phyloP scores from a whole-genome alignment of 169 alveolate genomes.

The Plasmodium knowlesi region DNA sequence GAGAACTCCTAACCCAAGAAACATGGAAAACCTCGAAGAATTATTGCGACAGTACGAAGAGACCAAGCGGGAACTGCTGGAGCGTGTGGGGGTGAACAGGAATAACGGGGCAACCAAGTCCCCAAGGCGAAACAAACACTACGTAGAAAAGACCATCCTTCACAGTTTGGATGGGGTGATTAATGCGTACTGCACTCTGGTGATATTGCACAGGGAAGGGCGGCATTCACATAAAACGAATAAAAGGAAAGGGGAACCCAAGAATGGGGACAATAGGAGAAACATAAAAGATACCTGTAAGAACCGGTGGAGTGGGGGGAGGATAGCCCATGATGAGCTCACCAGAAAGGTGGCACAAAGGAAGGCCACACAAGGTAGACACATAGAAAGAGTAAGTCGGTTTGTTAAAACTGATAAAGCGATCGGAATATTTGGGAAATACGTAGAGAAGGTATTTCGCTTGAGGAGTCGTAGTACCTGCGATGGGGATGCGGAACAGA shows the following conservation, averaged over 20 bases:
- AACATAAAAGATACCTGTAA: not conserved
- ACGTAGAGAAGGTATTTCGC: not conserved
- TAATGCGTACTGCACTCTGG: constrained; percentile 7
- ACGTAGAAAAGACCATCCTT: constrained; percentile 19
- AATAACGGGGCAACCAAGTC: not conserved
- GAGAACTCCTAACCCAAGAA: not conserved
- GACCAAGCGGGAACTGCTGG: not conserved
- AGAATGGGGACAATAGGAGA: not conserved
- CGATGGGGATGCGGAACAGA: not conserved
- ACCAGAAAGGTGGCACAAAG: not conserved
- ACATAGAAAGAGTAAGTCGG: not conserved
- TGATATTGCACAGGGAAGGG: not conserved
- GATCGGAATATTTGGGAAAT: constrained; percentile 5
- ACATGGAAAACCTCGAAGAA: not conserved
- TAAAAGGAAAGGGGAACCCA: not conserved
- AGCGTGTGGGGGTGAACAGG: not conserved
- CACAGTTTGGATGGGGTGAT: constrained; percentile 10
- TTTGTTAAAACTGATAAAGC: constrained; percentile 2
- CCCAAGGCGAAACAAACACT: not conserved
- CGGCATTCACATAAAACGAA: not conserved
- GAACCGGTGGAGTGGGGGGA: not conserved
- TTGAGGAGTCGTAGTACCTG: not conserved
- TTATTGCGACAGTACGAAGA: not conserved
- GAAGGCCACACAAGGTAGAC: constrained; percentile 17
- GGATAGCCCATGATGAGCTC: not conserved